Evolutionary conservation across 768 basidiomycete genomes (phyloP), one percentile per base, ranked within the genome.

Genomic region (Rhizopogon vulgaris): DNA sequence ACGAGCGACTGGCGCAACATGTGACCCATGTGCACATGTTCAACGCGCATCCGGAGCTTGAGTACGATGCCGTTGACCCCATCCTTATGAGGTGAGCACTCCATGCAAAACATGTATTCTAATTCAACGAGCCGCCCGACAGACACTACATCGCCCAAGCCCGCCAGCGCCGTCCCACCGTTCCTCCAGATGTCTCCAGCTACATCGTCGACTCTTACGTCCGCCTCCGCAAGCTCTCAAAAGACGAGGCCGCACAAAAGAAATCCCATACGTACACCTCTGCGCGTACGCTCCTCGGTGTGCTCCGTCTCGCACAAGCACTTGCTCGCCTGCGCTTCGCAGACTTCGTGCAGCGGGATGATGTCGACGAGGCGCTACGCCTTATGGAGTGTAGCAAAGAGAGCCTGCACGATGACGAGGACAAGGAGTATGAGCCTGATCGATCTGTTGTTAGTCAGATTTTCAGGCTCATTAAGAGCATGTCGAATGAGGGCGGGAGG

Each of bases 21-120:
- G 93, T 99, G 59, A 96, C 96, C 1, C 86, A 94, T 63, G 96
- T 99, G 22, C 96, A 99, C 67, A 98, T 98, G 96, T 79, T 92
- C 71, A 93, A 87, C 54, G 75, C 75, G 11, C 95, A 97, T 61
- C 96, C 96, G 3, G 80, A 83, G 48, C 77, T 95, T 39, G 87
- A 89, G 41, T 74, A 82, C 60, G 93, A 95, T 41, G 81, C 92
- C 37, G 78, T 98, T 34, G 85, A 92, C 39, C 93, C 95, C 8
- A 73, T 78, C 15, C 71, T 94, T 54, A 93, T 99, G 85, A 84
- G 93, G 92, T 94, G 52, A 51, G 77, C 3, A 11, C 37, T 38
- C 14, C 22, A 22, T 22, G 11, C 32, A 6, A 36, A 18, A 41
- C 38, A 14, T 38, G 53, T 45, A 22, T 38, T 10, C 24, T 37